Base-by-base conservation (phyloP, 169 alveolate genomes). In the Eimeria acervulina region DNA sequence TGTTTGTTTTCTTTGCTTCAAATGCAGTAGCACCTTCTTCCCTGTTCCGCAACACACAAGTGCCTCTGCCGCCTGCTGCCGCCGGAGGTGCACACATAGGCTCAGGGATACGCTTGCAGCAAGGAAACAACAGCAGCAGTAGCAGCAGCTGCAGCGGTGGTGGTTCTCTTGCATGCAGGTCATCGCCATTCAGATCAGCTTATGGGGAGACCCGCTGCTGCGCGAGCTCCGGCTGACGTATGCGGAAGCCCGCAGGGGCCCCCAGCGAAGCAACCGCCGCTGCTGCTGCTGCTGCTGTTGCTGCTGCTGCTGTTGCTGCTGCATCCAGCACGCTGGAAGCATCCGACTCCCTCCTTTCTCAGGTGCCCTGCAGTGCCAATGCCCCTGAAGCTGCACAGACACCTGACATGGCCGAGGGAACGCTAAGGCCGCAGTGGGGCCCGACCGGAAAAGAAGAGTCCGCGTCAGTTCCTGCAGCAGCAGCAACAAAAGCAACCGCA, bases 181-280 rank as follows among this genome's bases (percentile, higher is more conserved):
- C 13, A 12, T 55, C 66, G n/a, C 66, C 66, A 26, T 7, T 12
- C 66, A 55, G 66, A 55, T 26, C 74, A 38, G 74, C 74, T 23
- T 63, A 63, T 63, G 38, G 74, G 74, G 38, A 63, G 74, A 63
- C 74, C 74, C 38, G 38, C 74, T 63, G 40, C 74, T 63, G 74
- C 33, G 38, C 74, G 36, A 3, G 33, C 74, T 38, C 40, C 74
- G 38, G 74, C 74, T 63, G 10, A 63, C 74, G 74, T 63, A 63
- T 63, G 74, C 74, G 74, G 74, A 63, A 63, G 74, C 74, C 74
- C 74, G 33, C 5, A 63, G 74, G 74, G 74, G 74, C 74, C 74
- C 74, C 74, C 74, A 63, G 74, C 74, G 74, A 63, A 63, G 74
- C 74, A 63, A 63, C 6, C 74, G 74, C 74, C 7, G 74, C 38